Evolutionary conservation across 352 stramenopile species (phyloP), one percentile per base, ranked within the genome.

Genomic region (Thraustochytrium striatum): DNA sequence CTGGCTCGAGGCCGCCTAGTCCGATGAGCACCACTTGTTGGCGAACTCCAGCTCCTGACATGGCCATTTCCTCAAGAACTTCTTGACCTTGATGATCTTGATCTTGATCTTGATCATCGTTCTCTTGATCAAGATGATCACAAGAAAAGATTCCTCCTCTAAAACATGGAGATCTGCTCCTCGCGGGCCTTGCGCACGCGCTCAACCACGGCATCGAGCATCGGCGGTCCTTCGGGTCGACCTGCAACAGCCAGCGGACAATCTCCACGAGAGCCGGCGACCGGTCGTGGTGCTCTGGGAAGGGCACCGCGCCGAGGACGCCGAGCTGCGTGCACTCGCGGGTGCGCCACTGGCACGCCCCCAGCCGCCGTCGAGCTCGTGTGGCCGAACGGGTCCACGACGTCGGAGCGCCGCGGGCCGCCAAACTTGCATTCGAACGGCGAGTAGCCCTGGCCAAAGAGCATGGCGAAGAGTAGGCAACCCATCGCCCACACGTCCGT

Each of bases 401-500:
- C 65, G 8, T 30, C 21, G 38, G 19, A 33, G 86, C 84, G 55
- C 88, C 82, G 52, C 69, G 38, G 13, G 84, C 19, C 50, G 41
- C 9, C 21, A 69, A 91, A 91, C 81, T 89, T 87, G 44, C 85
- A 87, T 78, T 97, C 93, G 82, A 95, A 95, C 0, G 93, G 93
- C 57, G 90, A 95, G 57, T 88, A 89, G 19, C 88, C 87, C 36
- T 75, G 65, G 1, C 92, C 92, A 82, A 92, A 97, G 41, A 93
- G 87, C 84, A 97, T 91, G 0, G 90, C 91, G 83, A 95, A 97
- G 0, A 97, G 83, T 13, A 92, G 78, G 72, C 91, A 96, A 2
- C 92, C 92, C 32, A 96, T 87, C 44, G 86, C 88, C 92, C 92
- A 98, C 32, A 97, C 90, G 81, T 98, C 92, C 0, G 89, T 85